Percentiles rank a stretch among this genome's conserved stretches.
These are phyloP conservation scores for Fusarium albosuccineum DNA, from an alignment of 2,329 filamentous ascomycete species.

Conservation along the genomic window DNA sequence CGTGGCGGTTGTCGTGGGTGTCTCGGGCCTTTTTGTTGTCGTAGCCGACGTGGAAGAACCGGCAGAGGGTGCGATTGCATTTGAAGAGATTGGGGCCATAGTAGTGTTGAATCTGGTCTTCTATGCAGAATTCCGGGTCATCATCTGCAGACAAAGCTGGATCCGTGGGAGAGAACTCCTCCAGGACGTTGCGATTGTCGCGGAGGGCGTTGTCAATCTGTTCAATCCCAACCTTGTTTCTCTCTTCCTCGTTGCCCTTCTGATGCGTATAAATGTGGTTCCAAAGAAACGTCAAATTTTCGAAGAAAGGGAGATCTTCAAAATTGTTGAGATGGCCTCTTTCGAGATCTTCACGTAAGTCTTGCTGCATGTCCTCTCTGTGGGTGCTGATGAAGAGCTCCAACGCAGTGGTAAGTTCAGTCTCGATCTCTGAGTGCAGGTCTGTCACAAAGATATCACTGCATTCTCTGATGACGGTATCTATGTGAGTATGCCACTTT, in stretches of 20 bases:
- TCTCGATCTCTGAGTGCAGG: neutral
- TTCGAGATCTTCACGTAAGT: neutral
- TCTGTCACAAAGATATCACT: neutral
- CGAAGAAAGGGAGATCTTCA: neutral
- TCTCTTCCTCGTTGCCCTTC: slow-evolving; percentile 2
- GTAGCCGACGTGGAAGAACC: slow-evolving; percentile 59
- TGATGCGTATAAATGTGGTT: slow-evolving; percentile 11
- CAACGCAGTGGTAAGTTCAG: neutral
- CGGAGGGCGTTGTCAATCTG: slow-evolving; percentile 41
- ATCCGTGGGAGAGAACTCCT: slow-evolving; percentile 38
- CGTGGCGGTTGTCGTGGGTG: slow-evolving; percentile 54
- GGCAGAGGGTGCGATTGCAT: slow-evolving; percentile 56
- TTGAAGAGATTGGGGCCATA: slow-evolving; percentile 58
- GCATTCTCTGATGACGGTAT: neutral
- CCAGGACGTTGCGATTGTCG: slow-evolving; percentile 33
- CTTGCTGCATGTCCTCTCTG: neutral
- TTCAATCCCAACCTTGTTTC: slow-evolving; percentile 18
- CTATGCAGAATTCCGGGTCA: neutral
- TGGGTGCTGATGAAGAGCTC: neutral
- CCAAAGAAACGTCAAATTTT: neutral
- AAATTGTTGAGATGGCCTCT: neutral
- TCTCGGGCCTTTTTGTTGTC: slow-evolving; percentile 47
- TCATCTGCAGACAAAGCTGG: slow-evolving; percentile 25
- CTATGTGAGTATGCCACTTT: neutral
- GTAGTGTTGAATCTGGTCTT: slow-evolving; percentile 30